phyloP scores from a whole-genome alignment of 1,139 yeast species.

The Suzukiozyma palmioleophila region DNA sequence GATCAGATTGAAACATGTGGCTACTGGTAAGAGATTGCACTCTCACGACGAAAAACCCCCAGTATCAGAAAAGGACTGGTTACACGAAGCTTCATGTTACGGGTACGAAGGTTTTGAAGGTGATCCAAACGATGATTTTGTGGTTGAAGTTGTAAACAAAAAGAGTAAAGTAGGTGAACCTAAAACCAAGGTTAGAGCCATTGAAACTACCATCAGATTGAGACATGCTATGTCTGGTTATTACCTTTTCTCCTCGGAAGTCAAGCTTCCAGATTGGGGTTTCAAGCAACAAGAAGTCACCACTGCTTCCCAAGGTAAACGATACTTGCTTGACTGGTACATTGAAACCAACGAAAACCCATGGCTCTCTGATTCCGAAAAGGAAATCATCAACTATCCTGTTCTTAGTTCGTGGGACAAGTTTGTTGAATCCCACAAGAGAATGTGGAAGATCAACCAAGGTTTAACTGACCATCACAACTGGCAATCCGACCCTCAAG shows the following conservation, averaged over 20 bases:
- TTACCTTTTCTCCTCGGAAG: conserved; percentile 80
- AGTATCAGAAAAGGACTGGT: conserved; percentile 91
- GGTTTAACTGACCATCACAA: conserved; percentile 81
- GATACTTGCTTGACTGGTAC: conserved; percentile 79
- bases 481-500: conserved; percentile 82
- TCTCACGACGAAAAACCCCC: conserved; percentile 96
- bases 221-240: conserved; percentile 90
- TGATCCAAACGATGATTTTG: conserved; percentile 93
- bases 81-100: conserved; percentile 88
- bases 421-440: conserved; percentile 71
- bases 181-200: conserved; percentile 62
- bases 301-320: conserved; percentile 77
- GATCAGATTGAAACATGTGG: conserved; percentile 69
- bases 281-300: conserved; percentile 97
- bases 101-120: conserved; percentile 91
- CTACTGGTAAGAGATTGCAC: conserved; percentile 78
- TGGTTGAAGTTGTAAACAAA: conserved; percentile 75
- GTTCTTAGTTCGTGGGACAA: conserved; percentile 63
- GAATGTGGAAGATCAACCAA: conserved; percentile 89
- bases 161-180: conserved; percentile 56
- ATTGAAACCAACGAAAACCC: conserved; percentile 69
- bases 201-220: conserved; percentile 80
- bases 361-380: conserved; percentile 17
- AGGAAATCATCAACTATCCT: conserved; percentile 51
- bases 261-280: conserved; percentile 92